A percentile compares a stretch with the other conserved stretches of the same genome.
These are phyloP conservation scores for Penicillium atrosanguineum DNA, from an alignment of 495 filamentous ascomycete genomes.

Conservation along the genomic window DNA sequence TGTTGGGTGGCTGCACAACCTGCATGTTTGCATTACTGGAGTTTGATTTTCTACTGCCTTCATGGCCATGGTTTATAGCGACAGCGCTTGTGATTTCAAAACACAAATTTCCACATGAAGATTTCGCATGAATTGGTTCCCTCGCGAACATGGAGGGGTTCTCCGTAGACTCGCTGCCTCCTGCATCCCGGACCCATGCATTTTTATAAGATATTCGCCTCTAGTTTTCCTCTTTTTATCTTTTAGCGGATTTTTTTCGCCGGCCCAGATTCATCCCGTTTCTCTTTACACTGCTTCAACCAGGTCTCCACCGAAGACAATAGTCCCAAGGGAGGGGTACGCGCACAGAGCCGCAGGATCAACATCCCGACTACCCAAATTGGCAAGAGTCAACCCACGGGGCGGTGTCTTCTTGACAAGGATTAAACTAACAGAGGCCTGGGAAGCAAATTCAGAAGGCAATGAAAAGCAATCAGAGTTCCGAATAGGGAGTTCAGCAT, in stretches of 20 bases:
- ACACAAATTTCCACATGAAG: neutral
- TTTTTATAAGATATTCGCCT: no score
- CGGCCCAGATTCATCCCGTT: no score
- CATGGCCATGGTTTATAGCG: constrained; percentile 9
- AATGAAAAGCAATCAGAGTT: neutral
- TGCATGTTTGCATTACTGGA: constrained; percentile 25
- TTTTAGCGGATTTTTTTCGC: no score
- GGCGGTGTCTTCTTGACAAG: no score
- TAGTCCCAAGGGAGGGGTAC: neutral
- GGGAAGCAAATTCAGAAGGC: neutral
- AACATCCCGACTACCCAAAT: neutral
- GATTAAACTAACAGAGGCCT: neutral
- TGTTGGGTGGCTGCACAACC: constrained; percentile 8
- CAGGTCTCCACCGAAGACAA: neutral
- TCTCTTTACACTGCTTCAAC: neutral
- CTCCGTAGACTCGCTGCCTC: neutral
- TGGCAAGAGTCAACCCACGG: neutral
- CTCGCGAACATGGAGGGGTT: neutral
- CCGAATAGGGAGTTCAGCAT: no score
- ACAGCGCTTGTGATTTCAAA: constrained; percentile 6
- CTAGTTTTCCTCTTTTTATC: no score
- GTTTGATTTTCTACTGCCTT: constrained; percentile 12
- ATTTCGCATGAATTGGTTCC: neutral
- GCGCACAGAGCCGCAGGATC: neutral
- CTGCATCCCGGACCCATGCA: neutral